A percentile compares a stretch with the other conserved stretches of the same genome.
Evolutionary conservation across 768 basidiomycete genomes (phyloP).

Genomic region (Mycena galopus): DNA sequence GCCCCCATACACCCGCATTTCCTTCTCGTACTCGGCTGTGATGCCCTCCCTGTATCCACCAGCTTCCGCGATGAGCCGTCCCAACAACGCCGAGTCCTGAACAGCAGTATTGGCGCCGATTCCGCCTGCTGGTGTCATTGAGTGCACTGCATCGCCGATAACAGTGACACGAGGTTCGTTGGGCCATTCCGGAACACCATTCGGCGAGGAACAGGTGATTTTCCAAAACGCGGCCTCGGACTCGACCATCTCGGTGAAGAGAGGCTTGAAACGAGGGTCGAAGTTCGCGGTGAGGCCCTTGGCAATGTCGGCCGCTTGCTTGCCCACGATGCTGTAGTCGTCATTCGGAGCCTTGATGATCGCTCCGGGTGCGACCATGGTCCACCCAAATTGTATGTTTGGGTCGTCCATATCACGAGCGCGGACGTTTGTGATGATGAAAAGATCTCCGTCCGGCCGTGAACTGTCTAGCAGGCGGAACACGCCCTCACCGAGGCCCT

Average conservation of each 20-base stretch:
- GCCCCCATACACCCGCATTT: background rate
- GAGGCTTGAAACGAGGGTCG: background rate
- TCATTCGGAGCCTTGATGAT: background rate
- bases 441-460: background rate
- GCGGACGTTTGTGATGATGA: conserved; percentile 2
- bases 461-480: background rate
- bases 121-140: background rate
- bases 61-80: background rate
- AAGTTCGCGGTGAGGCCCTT: background rate
- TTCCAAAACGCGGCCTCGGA: background rate
- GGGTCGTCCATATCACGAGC: background rate
- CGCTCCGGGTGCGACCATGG: background rate
- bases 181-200: background rate
- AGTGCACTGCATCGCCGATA: background rate
- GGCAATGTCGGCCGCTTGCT: background rate
- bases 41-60: conserved; percentile 1
- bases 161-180: background rate
- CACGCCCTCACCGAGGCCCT: background rate
- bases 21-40: background rate
- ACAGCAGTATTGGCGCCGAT: conserved; percentile 5
- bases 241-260: background rate
- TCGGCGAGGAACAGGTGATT: conserved; percentile 2
- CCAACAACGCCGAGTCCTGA: background rate
- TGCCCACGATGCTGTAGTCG: background rate
- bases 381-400: conserved; percentile 1